A percentile compares a stretch with the other conserved stretches of the same genome.
Conservation (phyloP, 805 yeast genomes). For the Candida chauliodis region DNA sequence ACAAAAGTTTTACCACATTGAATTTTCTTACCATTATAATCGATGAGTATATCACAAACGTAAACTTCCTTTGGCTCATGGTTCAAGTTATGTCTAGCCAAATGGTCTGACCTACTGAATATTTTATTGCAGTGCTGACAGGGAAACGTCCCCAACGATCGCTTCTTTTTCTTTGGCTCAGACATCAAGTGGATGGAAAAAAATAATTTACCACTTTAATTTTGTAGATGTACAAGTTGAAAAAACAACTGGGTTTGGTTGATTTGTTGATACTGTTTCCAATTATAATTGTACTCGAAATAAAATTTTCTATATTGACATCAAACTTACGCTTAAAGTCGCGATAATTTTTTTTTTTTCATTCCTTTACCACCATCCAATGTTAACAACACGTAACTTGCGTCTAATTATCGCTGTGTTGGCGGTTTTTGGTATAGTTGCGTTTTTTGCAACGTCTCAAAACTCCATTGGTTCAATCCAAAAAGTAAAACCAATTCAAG, state of each 20-base stretch:
- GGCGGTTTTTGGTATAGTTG: slow-evolving; percentile 47
- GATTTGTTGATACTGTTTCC: too few relatives aligned
- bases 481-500: slow-evolving; percentile 24
- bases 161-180: slow-evolving; percentile 17
- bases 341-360: background rate
- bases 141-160: slow-evolving; percentile 29
- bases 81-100: slow-evolving; percentile 61
- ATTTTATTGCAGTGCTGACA: slow-evolving; percentile 50
- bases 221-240: too few relatives aligned
- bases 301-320: too few relatives aligned
- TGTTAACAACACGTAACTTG: slow-evolving; percentile 45
- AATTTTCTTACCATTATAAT: slow-evolving; percentile 31
- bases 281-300: too few relatives aligned
- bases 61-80: slow-evolving; percentile 54
- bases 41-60: slow-evolving; percentile 50
- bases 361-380: too few relatives aligned
- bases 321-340: background rate
- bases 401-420: slow-evolving; percentile 52
- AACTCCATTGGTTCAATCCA: slow-evolving; percentile 31
- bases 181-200: slow-evolving; percentile 3
- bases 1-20: slow-evolving; percentile 61
- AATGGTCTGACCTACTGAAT: slow-evolving; percentile 61
- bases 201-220: too few relatives aligned
- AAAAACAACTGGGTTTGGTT: too few relatives aligned
- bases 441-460: slow-evolving; percentile 47